Base-by-base conservation (phyloP, 2,329 filamentous ascomycete genomes). In the Ophiocordyceps sinensis region DNA sequence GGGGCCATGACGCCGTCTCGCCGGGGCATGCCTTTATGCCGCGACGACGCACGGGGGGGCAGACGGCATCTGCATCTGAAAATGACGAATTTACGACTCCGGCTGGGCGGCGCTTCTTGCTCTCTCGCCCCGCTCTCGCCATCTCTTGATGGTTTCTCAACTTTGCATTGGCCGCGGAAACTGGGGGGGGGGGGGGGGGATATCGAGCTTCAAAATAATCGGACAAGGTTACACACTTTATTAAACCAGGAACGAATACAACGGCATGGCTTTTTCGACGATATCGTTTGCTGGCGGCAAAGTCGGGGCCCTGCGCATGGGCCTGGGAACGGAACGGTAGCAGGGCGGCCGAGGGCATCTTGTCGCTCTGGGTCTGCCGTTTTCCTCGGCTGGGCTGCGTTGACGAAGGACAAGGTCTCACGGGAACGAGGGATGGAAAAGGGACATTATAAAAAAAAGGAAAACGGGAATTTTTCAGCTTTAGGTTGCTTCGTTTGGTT, bases 1-100 rank as follows among this genome's bases (percentile, higher is more conserved):
- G 35, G 56, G 57, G 28, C 58, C 53, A 46, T 61, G 47, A 60
- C 19, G 13, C 11, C 45, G 28, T 30, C 26, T 39, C 3, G 21
- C 23, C 5, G 11, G 29, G n/a, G 11, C n/a, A 31, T 10, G 11
- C 5, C 11, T n/a, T 12, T 10, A 4, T 14, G 14, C 13, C 31
- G 4, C 36, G 37, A 17, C 26, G 21, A 21, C 29, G 3, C 4
- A n/a, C 29, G n/a, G 9, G 17, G 8, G 15, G 4, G 15, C n/a
- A 5, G 32, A 5, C 14, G 14, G 15, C 32, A 17, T 9, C 14
- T 34, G 14, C 17, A 15, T 14, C 9, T 11, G 5, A 17, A 17
- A 34, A 7, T 34, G 8, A 34, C n/a, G 32, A 34, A 3, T 34
- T 34, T 15, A 14, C 5, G 15, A 15, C 32, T 34, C n/a, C 14